phyloP scores from a whole-genome alignment of 768 basidiomycete genomes.

The Tulasnella sp. region DNA sequence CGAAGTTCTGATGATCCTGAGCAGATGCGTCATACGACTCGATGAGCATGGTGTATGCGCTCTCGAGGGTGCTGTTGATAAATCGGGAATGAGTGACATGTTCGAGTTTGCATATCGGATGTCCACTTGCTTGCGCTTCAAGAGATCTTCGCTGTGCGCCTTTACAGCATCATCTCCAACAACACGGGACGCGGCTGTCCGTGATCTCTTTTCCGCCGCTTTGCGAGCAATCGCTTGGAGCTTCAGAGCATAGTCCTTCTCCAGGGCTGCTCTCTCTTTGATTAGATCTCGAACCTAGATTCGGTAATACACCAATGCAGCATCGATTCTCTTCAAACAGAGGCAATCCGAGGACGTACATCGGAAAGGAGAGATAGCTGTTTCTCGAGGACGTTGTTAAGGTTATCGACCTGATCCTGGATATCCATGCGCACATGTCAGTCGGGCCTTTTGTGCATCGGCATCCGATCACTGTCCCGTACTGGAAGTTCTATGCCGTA shows the following conservation, averaged over 20 bases:
- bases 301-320: neutral
- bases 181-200: slow-evolving; percentile 39
- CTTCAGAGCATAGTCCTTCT: slow-evolving; percentile 70
- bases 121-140: slow-evolving; percentile 44
- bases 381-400: slow-evolving; percentile 6
- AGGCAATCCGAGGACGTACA: neutral
- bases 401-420: slow-evolving; percentile 15
- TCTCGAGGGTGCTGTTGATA: slow-evolving; percentile 51
- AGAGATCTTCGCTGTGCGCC: slow-evolving; percentile 40
- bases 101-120: neutral
- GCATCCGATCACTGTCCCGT: neutral
- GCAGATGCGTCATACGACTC: slow-evolving; percentile 47
- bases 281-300: slow-evolving; percentile 63
- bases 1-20: slow-evolving; percentile 57
- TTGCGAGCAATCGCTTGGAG: slow-evolving; percentile 56
- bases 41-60: slow-evolving; percentile 60
- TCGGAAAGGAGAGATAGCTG: slow-evolving; percentile 16
- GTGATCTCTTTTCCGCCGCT: slow-evolving; percentile 59
- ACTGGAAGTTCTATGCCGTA: slow-evolving; percentile 11
- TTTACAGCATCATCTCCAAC: slow-evolving; percentile 63
- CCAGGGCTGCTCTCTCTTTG: slow-evolving; percentile 51
- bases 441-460: no score
- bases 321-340: neutral
- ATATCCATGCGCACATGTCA: neutral
- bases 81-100: neutral